Base-by-base conservation (phyloP, 768 basidiomycete genomes). In the Serendipita sp. region DNA sequence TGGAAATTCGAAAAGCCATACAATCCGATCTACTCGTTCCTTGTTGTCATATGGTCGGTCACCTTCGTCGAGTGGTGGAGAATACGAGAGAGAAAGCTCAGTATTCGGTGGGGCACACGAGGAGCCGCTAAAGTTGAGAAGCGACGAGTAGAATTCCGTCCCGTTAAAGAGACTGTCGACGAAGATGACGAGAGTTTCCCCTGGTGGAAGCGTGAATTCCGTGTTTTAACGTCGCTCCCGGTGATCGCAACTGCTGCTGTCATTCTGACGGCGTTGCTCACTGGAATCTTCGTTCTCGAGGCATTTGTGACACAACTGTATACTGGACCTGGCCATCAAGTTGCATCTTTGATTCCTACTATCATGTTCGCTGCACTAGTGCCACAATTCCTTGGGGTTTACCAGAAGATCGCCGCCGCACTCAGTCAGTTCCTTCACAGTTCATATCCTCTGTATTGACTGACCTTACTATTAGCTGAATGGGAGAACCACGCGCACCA, bases 401-500 rank as follows among this genome's bases (percentile, higher is more conserved):
- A 91, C 73, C 85, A 88, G 68, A 68, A 75, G 3, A 78, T 85
- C 56, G 89, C 91, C 1, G 76, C 76, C 60, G 75, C 78, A 16
- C 78, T 97, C 63, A 92, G 52, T 54, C 13, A 54, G 52, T 54
- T 11, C 11, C 16, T 30, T 54, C 28, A 28, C 30, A 13, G 16
- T 13, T 28, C 30, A 16, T 30, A 54, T 11, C 32, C 30, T 11
- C 16, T 54, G 52, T 54, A 15, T 54, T 54, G 30, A 23, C 23
- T 23, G 23, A 46, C 45, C 10, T 11, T 30, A 11, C 13, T 54
- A n/a, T 11, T 54, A 54, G 52, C 93, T 0, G 75, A 80, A 48
- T 94, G 91, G 89, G 95, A 99, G 76, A 94, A 96, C 71, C 93
- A 97, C 72, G 78, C 82, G 0, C 89, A 89, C 68, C 82, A 87